Evolutionary conservation across 2,329 filamentous ascomycete genomes (phyloP).

Genomic region (Harringtonia aguacate): DNA sequence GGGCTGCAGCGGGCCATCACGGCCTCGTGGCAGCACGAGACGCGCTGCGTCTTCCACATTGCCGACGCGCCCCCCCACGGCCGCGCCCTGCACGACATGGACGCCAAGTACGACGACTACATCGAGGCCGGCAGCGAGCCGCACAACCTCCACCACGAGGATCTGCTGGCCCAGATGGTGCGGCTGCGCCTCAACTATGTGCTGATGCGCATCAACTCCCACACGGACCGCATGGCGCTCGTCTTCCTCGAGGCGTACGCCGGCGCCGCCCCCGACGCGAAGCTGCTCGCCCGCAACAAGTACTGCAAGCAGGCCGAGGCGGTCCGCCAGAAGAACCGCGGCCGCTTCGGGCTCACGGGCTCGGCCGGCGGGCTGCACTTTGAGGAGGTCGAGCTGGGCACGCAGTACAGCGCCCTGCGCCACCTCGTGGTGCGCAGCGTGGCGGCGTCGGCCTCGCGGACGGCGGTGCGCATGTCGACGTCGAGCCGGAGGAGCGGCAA

Average conservation of each 20-base stretch:
- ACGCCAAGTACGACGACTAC: constrained; percentile 12
- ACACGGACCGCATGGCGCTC: constrained; percentile 20
- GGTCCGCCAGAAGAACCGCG: neutral
- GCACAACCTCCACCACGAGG: constrained; percentile 16
- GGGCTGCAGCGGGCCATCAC: constrained; percentile 20
- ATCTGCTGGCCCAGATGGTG: constrained; percentile 16
- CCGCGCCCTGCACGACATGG: constrained; percentile 13
- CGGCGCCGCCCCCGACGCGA: constrained; percentile 10
- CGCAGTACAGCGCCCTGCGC: constrained; percentile 14
- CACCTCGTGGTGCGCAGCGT: constrained; percentile 19
- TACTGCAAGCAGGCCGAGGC: constrained; percentile 7
- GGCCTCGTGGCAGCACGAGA: constrained; percentile 21
- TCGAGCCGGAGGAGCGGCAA: neutral
- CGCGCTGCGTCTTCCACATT: constrained; percentile 23
- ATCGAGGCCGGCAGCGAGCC: constrained; percentile 17
- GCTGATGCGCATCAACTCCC: constrained; percentile 18
- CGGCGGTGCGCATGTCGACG: constrained; percentile 14
- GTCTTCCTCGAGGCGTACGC: constrained; percentile 16
- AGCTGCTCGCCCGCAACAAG: constrained; percentile 15
- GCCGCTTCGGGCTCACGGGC: neutral
- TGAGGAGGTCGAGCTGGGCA: constrained; percentile 17
- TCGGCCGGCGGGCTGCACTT: constrained; percentile 13
- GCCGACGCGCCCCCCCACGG: constrained; percentile 22
- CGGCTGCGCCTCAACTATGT: constrained; percentile 20
- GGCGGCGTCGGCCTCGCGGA: constrained; percentile 19